Base-by-base conservation (phyloP, 2,329 filamentous ascomycete species). In the Penicillium corylophilum region DNA sequence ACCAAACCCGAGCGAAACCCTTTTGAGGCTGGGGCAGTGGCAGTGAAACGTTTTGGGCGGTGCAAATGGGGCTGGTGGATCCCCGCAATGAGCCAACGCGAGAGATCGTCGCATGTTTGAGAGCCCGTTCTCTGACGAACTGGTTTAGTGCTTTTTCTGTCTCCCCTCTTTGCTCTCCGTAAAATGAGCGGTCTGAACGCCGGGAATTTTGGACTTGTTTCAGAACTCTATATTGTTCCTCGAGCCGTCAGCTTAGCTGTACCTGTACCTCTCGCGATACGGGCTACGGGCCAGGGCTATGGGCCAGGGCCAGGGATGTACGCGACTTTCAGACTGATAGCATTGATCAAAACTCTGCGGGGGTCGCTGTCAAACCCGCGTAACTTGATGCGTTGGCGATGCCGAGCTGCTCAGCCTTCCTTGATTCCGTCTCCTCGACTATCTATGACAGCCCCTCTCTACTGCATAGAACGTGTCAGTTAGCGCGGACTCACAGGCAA, bases 1-100 rank as follows among this genome's bases (percentile, higher is more conserved):
- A 16, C 33, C 15, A 5, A 36, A 36, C 9, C 16, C 35, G 12
- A 28, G 12, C 35, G 3, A 38, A 38, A 20, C 16, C 35, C 35
- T 44, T n/a, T n/a, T 66, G 65, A 66, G 64, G 65, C 60, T 67
- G 57, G 56, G 51, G 56, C 42, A 54, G 64, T 68, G 65, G 65
- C 66, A 67, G 66, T 66, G 64, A 61, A 57, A 59, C 47, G 48
- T 44, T 46, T 61, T 57, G 54, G 64, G 64, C 63, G 65, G 66
- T 68, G 64, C 64, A 61, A 52, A 58, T 54, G 53, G 33, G 46
- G 53, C 51, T 47, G 53, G 54, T 54, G 57, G 46, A 57, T 54
- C 58, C 46, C 44, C 39, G 29, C 50, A 46, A 42, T 38, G 38
- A 46, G 35, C 48, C 41, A 31, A 24, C 47, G 46, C 43, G 38